phyloP scores from a whole-genome alignment of 176 grass and related monocot genomes.

The Bothriochloa decipiens region DNA sequence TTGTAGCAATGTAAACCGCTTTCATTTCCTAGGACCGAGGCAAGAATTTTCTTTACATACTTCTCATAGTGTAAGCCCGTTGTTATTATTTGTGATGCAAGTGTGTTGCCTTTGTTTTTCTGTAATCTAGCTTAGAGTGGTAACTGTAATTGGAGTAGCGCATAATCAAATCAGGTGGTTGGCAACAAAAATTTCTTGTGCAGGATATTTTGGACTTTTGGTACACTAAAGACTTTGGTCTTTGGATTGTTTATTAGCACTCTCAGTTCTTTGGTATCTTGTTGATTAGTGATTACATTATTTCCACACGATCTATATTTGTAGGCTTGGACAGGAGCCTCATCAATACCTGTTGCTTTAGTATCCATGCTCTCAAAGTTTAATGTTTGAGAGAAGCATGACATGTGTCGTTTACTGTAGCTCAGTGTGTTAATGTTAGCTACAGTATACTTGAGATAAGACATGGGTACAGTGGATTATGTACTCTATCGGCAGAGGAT shows the following conservation, averaged over 20 bases:
- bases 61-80: neutral
- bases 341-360: constrained; percentile 67
- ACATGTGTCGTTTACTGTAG: constrained; percentile 49
- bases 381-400: constrained; percentile 87
- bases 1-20: neutral
- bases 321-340: constrained; percentile 74
- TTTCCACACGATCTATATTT: constrained; percentile 30
- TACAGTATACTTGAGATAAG: neutral
- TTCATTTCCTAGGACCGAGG: too few relatives aligned
- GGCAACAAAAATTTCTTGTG: neutral
- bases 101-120: neutral
- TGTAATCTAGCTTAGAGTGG: neutral
- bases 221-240: constrained; percentile 24
- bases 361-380: constrained; percentile 69
- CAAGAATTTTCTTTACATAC: neutral
- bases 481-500: too few relatives aligned
- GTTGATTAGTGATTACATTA: neutral
- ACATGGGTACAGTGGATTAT: too few relatives aligned
- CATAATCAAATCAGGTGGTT: neutral
- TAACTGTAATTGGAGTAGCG: neutral
- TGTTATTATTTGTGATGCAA: constrained; percentile 1
- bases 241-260: neutral
- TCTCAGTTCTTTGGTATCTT: constrained; percentile 9
- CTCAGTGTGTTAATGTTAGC: neutral
- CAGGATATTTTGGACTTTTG: neutral